Conservation (phyloP, 2,329 filamentous ascomycete genomes). For the Colletotrichum sp. region DNA sequence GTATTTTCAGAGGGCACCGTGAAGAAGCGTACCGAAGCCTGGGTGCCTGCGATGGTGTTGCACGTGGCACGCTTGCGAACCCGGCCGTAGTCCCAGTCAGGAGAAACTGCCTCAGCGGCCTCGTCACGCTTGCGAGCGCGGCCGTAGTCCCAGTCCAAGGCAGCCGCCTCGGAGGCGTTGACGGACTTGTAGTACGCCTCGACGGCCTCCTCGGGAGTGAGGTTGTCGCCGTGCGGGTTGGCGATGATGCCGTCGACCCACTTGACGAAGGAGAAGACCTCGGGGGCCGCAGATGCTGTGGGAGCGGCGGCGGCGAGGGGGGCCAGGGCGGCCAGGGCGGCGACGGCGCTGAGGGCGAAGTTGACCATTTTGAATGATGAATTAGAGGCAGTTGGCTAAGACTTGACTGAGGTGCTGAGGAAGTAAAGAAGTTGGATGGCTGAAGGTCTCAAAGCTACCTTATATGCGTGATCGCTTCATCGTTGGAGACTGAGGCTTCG, state of each 20-base stretch:
- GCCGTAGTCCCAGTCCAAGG: background rate
- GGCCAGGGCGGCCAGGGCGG: background rate
- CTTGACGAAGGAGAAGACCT: constrained; percentile 8
- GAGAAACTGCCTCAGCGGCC: background rate
- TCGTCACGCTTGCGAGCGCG: background rate
- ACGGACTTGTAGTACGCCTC: background rate
- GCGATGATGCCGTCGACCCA: constrained; percentile 16
- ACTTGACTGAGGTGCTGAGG: background rate
- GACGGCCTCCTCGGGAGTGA: constrained; percentile 1
- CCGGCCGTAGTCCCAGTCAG: background rate
- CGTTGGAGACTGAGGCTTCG: background rate
- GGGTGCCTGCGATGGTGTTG: background rate
- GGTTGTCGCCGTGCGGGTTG: constrained; percentile 6
- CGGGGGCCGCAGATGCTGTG: background rate
- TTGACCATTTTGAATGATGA: background rate
- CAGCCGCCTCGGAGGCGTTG: background rate
- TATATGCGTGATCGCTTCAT: background rate
- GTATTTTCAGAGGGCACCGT: background rate
- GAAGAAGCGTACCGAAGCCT: background rate
- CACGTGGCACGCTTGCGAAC: background rate
- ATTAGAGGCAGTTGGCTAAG: background rate
- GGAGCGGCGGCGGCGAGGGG: background rate
- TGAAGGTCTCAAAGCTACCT: background rate
- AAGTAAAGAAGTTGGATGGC: background rate
- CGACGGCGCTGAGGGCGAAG: background rate